These are phyloP conservation scores for Primulina eburnea DNA, from an alignment of 257 asterid species.

Conservation along the genomic window DNA sequence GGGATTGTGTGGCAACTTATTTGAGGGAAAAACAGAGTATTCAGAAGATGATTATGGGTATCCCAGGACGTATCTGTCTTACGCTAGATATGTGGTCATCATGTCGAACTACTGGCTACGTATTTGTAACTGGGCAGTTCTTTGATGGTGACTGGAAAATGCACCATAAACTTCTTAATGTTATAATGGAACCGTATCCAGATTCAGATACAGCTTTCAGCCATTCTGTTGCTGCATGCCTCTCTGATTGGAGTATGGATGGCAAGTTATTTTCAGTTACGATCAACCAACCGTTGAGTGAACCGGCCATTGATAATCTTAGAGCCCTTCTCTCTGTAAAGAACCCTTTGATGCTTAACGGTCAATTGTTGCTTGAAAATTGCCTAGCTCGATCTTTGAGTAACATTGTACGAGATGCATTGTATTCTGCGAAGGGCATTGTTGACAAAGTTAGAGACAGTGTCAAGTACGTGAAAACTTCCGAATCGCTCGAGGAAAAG, in stretches of 20 bases:
- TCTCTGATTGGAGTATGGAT: conserved; percentile 87
- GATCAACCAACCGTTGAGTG: conserved; percentile 59
- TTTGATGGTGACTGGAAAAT: conserved; percentile 87
- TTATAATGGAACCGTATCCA: conserved; percentile 87
- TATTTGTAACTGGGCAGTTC: conserved; percentile 79
- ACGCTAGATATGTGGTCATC: conserved; percentile 89
- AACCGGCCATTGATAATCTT: conserved; percentile 60
- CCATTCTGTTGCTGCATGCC: conserved; percentile 89
- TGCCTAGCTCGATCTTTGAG: conserved; percentile 84
- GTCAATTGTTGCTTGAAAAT: conserved; percentile 73
- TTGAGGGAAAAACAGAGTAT: conserved; percentile 74
- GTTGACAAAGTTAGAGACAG: conserved; percentile 79
- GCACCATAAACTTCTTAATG: conserved; percentile 79
- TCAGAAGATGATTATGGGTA: conserved; percentile 69
- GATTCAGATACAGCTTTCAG: conserved; percentile 81
- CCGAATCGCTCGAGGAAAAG: conserved; percentile 83
- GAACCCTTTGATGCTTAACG: conserved; percentile 73
- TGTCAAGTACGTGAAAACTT: conserved; percentile 88
- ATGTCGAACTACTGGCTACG: conserved; percentile 53
- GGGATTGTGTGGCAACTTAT: conserved; percentile 89
- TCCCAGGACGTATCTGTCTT: conserved; percentile 82
- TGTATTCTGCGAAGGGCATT: conserved; percentile 44
- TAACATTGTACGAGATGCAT: conserved; percentile 58
- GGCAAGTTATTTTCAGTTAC: conserved; percentile 88
- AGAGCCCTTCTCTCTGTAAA: conserved; percentile 81